Evolutionary conservation across 176 grass and related monocot species (phyloP), one percentile per base, ranked within the genome.

Genomic region (Puccinellia tenuiflora): DNA sequence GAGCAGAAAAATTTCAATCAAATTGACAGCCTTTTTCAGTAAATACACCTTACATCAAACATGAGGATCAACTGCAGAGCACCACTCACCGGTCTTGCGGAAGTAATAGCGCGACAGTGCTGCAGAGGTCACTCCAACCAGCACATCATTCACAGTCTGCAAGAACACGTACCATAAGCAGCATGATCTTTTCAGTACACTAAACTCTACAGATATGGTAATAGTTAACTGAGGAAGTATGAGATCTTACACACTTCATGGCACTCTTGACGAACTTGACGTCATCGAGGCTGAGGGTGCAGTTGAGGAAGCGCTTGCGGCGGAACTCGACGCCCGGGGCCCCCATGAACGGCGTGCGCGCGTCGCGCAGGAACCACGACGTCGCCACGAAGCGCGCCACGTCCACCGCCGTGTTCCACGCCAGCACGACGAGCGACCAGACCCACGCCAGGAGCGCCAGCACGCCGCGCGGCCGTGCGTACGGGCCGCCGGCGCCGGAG

Each of bases 131-230:
- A 99, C 80, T 46, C 93, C 92, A 10, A 96, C 4, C 1, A 99
- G 79, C 5, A 99, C 96, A 92, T 99, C 96, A 61, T 99, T 99
- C 42, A 99, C 70, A 78, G 91, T 99, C 96, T 99, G 91, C 39
- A 67, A 77, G 60, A 76, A 7, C 31, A 31, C 35, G 43, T 73
- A 84, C 2, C 4, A 48, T 14, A 55, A 61, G n/a, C 17, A 34
- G 26, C 51, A 37, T 55, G 57, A 85, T 35, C 7, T 10, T 12
- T 54, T 42, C 1, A 40, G 15, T 20, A 25, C 38, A 66, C 8
- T 13, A 29, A 43, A 7, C 40, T 12, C 20, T 18, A 10, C 9
- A 4, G 52, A 54, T 22, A 9, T 2, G 3, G 0, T 9, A 20
- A 62, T 1, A 2, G 38, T 6, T 30, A 69, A 9, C 22, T 5